Base-by-base conservation (phyloP, 2,329 filamentous ascomycete species). In the Colletotrichum plurivorum region DNA sequence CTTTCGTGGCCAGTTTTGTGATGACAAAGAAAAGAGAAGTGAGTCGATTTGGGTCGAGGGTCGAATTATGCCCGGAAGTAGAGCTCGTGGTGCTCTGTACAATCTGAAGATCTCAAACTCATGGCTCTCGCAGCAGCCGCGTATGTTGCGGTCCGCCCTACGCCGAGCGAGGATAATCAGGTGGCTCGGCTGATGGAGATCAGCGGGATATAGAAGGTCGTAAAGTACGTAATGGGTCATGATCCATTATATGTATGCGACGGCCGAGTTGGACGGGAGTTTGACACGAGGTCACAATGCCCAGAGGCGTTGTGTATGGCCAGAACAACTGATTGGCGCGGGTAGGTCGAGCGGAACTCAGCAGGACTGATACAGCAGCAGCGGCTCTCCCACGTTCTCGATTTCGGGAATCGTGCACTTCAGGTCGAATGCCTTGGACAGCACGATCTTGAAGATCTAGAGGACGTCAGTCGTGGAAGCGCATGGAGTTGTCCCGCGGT, bases 391-490 rank as follows among this genome's bases (percentile, higher is more conserved):
- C 66, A 98, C 92, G 80, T 98, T 97, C 83, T 98, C 95, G 81
- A 99, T 98, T 82, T 99, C 96, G 55, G 96, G 96, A 78, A 99
- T 98, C 36, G 96, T 99, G 85, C 96, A 99, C 81, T 98, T 98
- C 67, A 99, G 88, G 80, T 99, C 96, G 79, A 99, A 99, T 2
- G 96, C 96, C 83, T 99, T 99, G 72, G 95, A 97, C 25, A 99
- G 88, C 67, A 99, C 96, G 75, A 99, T 99, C 83, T 99, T 99
- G 89, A 99, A 99, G 78, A 99, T 99, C 95, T 98, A 76, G 2
- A 8, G 20, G 1, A 13, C 13, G 56, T 65, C 57, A 67, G 43
- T 56, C 58, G 73, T 46, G 63, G 71, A 4, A 68, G 62, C 49
- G 57, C 36, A 3, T 41, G 25, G 27, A 7, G 10, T 5, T 22